Conservation (phyloP, 2,329 filamentous ascomycete species). For the Fusarium nurragi region DNA sequence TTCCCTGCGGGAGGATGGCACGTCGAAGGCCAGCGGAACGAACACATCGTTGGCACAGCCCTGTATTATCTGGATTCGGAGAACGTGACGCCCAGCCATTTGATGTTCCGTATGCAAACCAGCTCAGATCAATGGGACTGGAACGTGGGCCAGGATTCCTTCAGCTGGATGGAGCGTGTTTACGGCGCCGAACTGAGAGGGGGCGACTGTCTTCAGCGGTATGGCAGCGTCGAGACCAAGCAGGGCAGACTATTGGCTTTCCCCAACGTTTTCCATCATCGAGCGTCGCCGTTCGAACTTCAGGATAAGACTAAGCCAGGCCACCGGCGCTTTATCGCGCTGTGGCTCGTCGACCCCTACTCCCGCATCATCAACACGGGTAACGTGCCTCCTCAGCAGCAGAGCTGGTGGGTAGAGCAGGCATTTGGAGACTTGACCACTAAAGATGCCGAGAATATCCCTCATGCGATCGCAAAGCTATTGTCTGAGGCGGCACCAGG, state of each 20-base stretch:
- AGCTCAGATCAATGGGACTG: not conserved
- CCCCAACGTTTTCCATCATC: constrained; percentile 36
- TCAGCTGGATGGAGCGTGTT: constrained; percentile 20
- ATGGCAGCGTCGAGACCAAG: constrained; percentile 34
- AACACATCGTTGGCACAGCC: constrained; percentile 44
- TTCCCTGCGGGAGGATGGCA: constrained; percentile 37
- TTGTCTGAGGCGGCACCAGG: not conserved
- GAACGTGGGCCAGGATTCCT: not conserved
- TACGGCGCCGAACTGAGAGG: not conserved
- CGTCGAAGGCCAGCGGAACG: constrained; percentile 43
- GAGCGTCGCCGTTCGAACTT: constrained; percentile 54
- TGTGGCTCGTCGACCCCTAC: constrained; percentile 64
- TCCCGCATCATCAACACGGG: constrained; percentile 48
- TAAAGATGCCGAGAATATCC: not conserved
- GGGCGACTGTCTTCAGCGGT: constrained; percentile 14
- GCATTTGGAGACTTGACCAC: constrained; percentile 2
- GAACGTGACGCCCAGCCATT: constrained; percentile 31
- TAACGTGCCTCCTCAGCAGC: constrained; percentile 49
- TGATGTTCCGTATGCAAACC: constrained; percentile 38
- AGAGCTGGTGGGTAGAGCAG: constrained; percentile 44
- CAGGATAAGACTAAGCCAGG: constrained; percentile 58
- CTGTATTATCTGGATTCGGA: constrained; percentile 42
- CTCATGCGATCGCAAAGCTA: not conserved
- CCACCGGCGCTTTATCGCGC: constrained; percentile 60
- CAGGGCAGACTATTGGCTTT: constrained; percentile 31